A percentile compares a stretch with the other conserved stretches of the same genome.
Evolutionary conservation across 164 flowering plant genomes (phyloP).

Genomic region (Euptelea pleiosperma): DNA sequence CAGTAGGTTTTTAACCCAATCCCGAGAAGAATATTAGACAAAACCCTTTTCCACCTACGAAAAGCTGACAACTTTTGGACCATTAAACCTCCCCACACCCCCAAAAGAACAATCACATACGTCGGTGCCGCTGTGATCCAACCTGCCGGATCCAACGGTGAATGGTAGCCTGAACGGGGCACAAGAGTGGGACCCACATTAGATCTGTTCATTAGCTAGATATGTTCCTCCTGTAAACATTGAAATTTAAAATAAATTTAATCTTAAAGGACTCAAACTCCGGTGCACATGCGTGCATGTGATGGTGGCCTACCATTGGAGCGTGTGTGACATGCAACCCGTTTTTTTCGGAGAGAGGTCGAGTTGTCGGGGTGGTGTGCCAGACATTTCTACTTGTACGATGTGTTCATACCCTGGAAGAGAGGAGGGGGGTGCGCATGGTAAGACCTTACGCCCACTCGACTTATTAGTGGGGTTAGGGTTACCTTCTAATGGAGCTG

Average conservation of each 20-base stretch:
- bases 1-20: constrained; percentile 16
- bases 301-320: constrained; percentile 35
- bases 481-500: background rate
- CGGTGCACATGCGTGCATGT: constrained; percentile 53
- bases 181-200: constrained; percentile 16
- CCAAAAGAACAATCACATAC: background rate
- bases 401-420: too few species aligned
- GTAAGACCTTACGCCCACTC: background rate
- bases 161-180: constrained; percentile 23
- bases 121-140: constrained; percentile 25
- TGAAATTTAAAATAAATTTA: too few species aligned
- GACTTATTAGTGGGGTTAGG: too few species aligned
- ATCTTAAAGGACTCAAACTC: too few species aligned
- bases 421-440: background rate
- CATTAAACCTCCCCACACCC: too few species aligned
- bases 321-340: constrained; percentile 38
- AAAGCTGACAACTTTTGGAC: constrained; percentile 28
- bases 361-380: constrained; percentile 6
- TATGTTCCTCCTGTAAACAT: too few species aligned
- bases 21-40: constrained; percentile 25
- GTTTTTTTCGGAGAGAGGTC: constrained; percentile 49
- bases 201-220: constrained; percentile 13
- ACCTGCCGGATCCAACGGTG: too few species aligned
- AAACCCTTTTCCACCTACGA: background rate
- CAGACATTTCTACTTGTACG: constrained; percentile 7